phyloP scores from a whole-genome alignment of 2,329 filamentous ascomycete species.

The Leptographium procerum region DNA sequence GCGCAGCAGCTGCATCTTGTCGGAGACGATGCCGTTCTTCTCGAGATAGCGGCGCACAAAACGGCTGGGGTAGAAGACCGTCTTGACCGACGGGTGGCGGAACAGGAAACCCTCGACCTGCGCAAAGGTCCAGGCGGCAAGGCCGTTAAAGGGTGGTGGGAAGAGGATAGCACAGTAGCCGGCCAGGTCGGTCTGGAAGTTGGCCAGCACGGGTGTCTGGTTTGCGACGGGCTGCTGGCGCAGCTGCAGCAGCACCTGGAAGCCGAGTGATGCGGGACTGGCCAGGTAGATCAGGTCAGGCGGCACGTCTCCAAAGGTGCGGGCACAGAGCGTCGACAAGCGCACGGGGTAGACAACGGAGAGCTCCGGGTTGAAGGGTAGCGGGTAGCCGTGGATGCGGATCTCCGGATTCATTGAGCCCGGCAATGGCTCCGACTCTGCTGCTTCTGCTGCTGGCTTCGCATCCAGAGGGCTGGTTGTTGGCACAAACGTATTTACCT shows the following conservation, averaged over 20 bases:
- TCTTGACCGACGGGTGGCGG: constrained; percentile 47
- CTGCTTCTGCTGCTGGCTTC: too few species aligned
- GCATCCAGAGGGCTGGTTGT: constrained; percentile 18
- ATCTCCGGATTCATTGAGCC: constrained; percentile 39
- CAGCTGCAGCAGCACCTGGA: constrained; percentile 59
- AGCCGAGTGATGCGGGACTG: constrained; percentile 57
- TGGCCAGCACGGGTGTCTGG: constrained; percentile 51
- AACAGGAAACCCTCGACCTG: constrained; percentile 57
- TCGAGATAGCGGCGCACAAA: constrained; percentile 52
- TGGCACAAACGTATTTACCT: constrained; percentile 42
- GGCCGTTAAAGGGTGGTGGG: constrained; percentile 45
- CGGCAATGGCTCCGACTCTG: constrained; percentile 20
- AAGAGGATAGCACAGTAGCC: constrained; percentile 62
- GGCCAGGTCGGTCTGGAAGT: constrained; percentile 61
- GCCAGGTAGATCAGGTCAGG: constrained; percentile 61
- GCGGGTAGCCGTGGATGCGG: constrained; percentile 50
- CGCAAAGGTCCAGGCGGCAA: constrained; percentile 51
- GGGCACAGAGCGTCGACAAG: constrained; percentile 46
- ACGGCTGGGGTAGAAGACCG: constrained; percentile 57
- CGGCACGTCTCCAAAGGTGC: constrained; percentile 40
- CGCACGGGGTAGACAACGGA: constrained; percentile 60
- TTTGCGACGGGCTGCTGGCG: constrained; percentile 43
- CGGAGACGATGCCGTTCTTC: constrained; percentile 38
- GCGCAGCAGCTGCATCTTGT: constrained; percentile 49
- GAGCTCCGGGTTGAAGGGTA: constrained; percentile 62